Percentiles rank a stretch among this genome's conserved stretches.
phyloP scores from a whole-genome alignment of 176 grass and related monocot genomes.

The Chloris gayana region DNA sequence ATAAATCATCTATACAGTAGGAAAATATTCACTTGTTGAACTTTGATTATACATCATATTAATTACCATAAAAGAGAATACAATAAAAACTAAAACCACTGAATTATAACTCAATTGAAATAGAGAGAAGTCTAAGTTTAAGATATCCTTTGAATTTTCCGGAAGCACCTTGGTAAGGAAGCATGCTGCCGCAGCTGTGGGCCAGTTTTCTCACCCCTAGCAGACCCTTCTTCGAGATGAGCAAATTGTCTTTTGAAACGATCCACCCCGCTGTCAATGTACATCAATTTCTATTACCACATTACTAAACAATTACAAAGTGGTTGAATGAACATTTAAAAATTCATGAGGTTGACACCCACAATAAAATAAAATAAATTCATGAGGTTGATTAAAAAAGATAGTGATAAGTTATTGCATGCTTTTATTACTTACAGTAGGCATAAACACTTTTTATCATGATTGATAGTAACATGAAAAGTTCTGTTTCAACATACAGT shows the following conservation, averaged over 20 bases:
- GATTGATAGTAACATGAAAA: not conserved
- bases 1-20: not conserved
- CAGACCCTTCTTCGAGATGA: constrained; percentile 85
- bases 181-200: constrained; percentile 67
- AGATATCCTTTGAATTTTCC: not conserved
- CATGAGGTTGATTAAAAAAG: not conserved
- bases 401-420: not conserved
- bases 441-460: not conserved
- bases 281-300: constrained; percentile 20
- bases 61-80: not conserved
- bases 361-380: too few species aligned
- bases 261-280: constrained; percentile 80
- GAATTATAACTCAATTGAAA: constrained; percentile 4
- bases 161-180: constrained; percentile 70
- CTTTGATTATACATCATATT: constrained; percentile 12
- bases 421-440: not conserved
- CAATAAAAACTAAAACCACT: constrained; percentile 14
- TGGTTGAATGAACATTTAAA: not conserved
- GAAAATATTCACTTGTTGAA: not conserved
- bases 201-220: constrained; percentile 65
- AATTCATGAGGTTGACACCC: not conserved
- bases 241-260: constrained; percentile 93
- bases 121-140: not conserved
- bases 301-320: constrained; percentile 2
- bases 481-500: not conserved